Conservation (phyloP, 441 rosid genomes). For the Pelargonium cotyledonis region DNA sequence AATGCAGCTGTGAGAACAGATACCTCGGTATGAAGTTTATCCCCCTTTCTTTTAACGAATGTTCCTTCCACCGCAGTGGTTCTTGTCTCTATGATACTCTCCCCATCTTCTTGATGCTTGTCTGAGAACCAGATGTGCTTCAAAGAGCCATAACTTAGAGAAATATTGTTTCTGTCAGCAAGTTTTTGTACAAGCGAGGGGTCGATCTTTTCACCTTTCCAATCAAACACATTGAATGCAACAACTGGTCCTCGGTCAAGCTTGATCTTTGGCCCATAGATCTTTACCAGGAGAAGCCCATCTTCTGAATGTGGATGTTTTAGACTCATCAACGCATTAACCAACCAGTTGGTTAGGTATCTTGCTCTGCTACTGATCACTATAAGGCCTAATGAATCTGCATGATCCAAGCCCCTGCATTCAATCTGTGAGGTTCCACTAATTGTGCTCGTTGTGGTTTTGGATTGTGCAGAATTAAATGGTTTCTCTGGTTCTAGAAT, state of each 20-base stretch:
- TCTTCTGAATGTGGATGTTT: constrained; percentile 56
- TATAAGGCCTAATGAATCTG: constrained; percentile 56
- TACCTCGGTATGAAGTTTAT: no score
- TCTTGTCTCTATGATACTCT: no score
- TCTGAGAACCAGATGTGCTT: constrained; percentile 55
- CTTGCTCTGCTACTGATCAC: constrained; percentile 59
- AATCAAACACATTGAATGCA: constrained; percentile 77
- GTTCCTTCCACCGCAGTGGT: no score
- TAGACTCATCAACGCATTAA: constrained; percentile 64
- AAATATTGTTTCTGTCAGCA: constrained; percentile 68
- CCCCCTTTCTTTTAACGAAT: no score
- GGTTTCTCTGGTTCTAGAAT: no score
- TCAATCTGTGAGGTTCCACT: constrained; percentile 15
- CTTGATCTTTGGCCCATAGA: constrained; percentile 74
- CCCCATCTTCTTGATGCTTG: constrained; percentile 37
- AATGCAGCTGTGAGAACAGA: no score
- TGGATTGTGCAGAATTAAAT: no score
- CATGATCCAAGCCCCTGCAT: constrained; percentile 68
- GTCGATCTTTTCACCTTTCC: constrained; percentile 72
- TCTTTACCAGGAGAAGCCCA: constrained; percentile 38
- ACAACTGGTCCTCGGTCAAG: constrained; percentile 84
- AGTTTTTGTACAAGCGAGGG: constrained; percentile 79
- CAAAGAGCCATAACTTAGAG: constrained; percentile 58
- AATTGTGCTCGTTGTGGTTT: no score
- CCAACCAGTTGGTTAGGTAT: constrained; percentile 84